A percentile compares a stretch with the other conserved stretches of the same genome.
These are phyloP conservation scores for Chrysochromulina parva DNA, from an alignment of 78 protist species.

Conservation along the genomic window DNA sequence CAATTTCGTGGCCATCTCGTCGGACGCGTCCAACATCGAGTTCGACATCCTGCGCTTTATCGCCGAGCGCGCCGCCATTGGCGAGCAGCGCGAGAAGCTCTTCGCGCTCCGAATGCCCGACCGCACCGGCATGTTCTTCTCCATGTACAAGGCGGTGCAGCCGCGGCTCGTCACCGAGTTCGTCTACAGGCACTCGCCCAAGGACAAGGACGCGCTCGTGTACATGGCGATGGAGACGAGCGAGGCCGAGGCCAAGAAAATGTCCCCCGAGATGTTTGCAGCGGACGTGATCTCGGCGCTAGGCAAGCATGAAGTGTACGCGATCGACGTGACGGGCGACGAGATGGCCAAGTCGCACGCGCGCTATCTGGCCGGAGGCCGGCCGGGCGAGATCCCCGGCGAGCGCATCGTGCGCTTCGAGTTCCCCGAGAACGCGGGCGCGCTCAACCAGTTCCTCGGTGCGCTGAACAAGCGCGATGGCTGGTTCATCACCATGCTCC, in stretches of 20 bases:
- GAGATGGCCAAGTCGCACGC: conserved; percentile 60
- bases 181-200: conserved; percentile 33
- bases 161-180: conserved; percentile 61
- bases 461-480: neutral
- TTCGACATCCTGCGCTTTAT: conserved; percentile 60
- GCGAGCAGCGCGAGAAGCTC: conserved; percentile 18
- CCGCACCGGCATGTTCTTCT: neutral
- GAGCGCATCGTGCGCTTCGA: conserved; percentile 53
- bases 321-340: conserved; percentile 49
- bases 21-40: conserved; percentile 51
- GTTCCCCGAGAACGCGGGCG: conserved; percentile 62
- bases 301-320: neutral
- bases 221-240: conserved; percentile 10
- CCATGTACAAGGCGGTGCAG: conserved; percentile 26
- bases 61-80: conserved; percentile 62
- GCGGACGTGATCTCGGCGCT: neutral
- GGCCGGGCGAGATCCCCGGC: neutral
- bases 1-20: conserved; percentile 39
- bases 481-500: conserved; percentile 27
- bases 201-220: conserved; percentile 39
- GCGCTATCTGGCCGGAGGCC: conserved; percentile 54
- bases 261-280: neutral
- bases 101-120: conserved; percentile 47
- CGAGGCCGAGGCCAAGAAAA: neutral
- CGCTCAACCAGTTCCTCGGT: conserved; percentile 19